Evolutionary conservation across 441 rosid species (phyloP).

Genomic region (Arabidopsis hybrid): DNA sequence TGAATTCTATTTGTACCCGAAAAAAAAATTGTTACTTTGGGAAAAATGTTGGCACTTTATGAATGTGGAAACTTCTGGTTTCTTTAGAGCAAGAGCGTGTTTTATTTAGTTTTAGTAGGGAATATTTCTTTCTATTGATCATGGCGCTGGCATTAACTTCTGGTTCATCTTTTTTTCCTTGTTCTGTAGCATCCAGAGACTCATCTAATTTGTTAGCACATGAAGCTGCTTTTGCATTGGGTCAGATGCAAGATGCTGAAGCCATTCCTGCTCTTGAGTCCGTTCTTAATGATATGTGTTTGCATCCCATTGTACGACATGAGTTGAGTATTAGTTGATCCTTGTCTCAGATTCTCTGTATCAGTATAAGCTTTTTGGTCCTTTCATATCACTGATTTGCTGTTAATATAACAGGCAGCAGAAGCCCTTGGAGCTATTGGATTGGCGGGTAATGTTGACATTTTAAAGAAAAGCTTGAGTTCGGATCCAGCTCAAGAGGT

Average conservation of each 20-base stretch:
- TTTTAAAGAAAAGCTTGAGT: constrained; percentile 68
- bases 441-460: constrained; percentile 60
- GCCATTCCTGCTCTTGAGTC: constrained; percentile 85
- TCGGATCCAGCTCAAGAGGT: constrained; percentile 92
- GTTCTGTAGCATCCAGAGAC: constrained; percentile 78
- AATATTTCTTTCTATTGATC: background rate
- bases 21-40: constrained; percentile 13
- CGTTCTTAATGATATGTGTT: constrained; percentile 73
- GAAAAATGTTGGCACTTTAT: background rate
- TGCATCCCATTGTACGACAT: constrained; percentile 96
- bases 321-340: constrained; percentile 58
- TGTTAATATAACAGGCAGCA: constrained; percentile 66
- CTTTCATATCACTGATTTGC: background rate
- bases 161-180: background rate
- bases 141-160: background rate
- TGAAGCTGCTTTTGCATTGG: constrained; percentile 98
- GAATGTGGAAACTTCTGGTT: background rate
- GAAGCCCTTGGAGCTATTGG: constrained; percentile 98
- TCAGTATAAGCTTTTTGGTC: background rate
- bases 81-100: background rate
- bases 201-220: constrained; percentile 91
- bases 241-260: constrained; percentile 97
- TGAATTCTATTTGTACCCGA: constrained; percentile 1
- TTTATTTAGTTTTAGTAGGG: background rate
- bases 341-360: background rate